Evolutionary conservation across 257 asterid species (phyloP), one percentile per base, ranked within the genome.

Genomic region (Craterostigma plantagineum): DNA sequence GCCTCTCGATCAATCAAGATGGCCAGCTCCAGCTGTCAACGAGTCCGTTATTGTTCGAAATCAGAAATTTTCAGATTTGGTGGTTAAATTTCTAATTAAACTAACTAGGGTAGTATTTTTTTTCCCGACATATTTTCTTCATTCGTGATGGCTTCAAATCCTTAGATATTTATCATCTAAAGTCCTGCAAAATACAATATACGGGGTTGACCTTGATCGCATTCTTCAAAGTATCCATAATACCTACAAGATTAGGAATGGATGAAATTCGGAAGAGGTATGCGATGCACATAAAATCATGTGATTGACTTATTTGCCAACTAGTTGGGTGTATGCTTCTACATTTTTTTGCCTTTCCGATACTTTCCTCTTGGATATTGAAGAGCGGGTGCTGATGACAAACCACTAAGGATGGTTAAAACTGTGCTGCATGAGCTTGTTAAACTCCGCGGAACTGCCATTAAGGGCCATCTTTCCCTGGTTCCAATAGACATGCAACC

Each of bases 381-480:
- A 55, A 90, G 99, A 70, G 99, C 99, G 47, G 99, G 96, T 50
- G 99, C 99, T 45, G 99, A 83, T 67, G 99, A 90, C 59, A 90
- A 90, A 60, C 96, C 99, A 43, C 79, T 90, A 49, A 84, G 99
- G 53, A 90, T 90, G 99, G 99, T 90, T 54, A 90, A 90, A 75
- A 83, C 96, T 51, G 99, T 90, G 63, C 73, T 90, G 38, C 96
- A 83, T 33, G 99, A 90, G 60, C 96, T 90, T 67, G 99, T 90
- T 57, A 90, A 90, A 70, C 91, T 90, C 62, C 94, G 91, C 14
- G 96, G 95, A 58, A 83, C 96, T 63, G 96, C 96, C 54, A 90
- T 90, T 49, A 90, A 90, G 66, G 99, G 94, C 11, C 99, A 90
- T 61, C 91, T 90, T 40, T 90, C 99, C 38, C 67, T 79, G 92